Evolutionary conservation across 179 eudicot genomes (phyloP).

Genomic region (Heliamphora pulchella): DNA sequence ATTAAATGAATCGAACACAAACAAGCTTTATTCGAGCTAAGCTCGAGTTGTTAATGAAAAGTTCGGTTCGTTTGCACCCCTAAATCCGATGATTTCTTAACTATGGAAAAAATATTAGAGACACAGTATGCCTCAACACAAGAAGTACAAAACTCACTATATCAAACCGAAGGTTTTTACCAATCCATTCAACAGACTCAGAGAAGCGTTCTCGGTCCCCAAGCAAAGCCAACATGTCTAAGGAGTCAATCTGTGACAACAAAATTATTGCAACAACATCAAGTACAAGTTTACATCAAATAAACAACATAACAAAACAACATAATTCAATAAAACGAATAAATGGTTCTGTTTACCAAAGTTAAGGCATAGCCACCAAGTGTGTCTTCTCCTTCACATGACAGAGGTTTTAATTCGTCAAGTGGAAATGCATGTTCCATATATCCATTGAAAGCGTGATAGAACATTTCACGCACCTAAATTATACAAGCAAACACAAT

Average conservation of each 20-base stretch:
- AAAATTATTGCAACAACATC: constrained; percentile 8
- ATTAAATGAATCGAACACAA: too few species aligned
- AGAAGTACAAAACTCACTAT: constrained; percentile 60
- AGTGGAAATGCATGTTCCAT: constrained; percentile 95
- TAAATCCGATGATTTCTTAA: too few species aligned
- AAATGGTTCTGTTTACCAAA: constrained; percentile 40
- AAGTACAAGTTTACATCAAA: not conserved
- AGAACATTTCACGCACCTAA: constrained; percentile 90
- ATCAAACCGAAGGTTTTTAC: constrained; percentile 92
- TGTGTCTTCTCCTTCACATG: constrained; percentile 92
- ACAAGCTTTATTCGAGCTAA: too few species aligned
- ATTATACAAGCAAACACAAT: constrained; percentile 6
- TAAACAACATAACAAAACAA: not conserved
- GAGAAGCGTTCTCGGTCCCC: constrained; percentile 77
- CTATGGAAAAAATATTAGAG: not conserved
- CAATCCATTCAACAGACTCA: constrained; percentile 91
- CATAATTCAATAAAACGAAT: not conserved
- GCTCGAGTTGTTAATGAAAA: too few species aligned
- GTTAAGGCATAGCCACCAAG: constrained; percentile 98
- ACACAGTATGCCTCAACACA: constrained; percentile 6
- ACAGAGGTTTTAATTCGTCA: constrained; percentile 84
- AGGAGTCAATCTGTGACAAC: constrained; percentile 68
- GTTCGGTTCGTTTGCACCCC: too few species aligned
- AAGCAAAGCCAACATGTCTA: constrained; percentile 90
- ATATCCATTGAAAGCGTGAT: constrained; percentile 95